Base-by-base conservation (phyloP, 106 monocot genomes). In the Hemerocallis citrina region DNA sequence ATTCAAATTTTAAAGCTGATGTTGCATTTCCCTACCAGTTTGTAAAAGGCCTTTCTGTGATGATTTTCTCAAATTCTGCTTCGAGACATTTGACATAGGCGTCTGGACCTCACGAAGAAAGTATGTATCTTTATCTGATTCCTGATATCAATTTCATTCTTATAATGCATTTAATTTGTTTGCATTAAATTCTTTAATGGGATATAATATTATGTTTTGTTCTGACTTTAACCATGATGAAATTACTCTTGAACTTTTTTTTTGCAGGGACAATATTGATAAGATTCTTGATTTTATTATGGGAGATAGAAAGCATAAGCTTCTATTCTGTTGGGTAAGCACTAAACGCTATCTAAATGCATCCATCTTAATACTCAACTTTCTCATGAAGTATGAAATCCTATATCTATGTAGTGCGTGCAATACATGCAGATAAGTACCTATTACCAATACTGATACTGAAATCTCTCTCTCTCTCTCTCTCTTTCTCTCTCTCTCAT, bases 321-420 rank as follows among this genome's bases (percentile, higher is more conserved):
- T 93, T 2, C 54, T 88, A 31, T 93, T 93, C 63, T 88, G 81
- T 75, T 93, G 93, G 93, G 93, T 87, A 75, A 73, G 74, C 65
- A 28, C 27, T n/a, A n/a, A n/a, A n/a, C n/a, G n/a, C 27, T 64
- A 35, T 40, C 34, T 16, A 34, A 66, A 37, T 20, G 36, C 35
- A 11, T 15, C 1, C 11, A 12, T 40, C 12, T 47, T 43, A 15
- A 19, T 7, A 23, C 7, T 57, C 38, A 24, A 43, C n/a, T 2
- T 24, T 45, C 29, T 28, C 6, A 20, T 45, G 19, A 31, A 20
- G 30, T 23, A n/a, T n/a, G n/a, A 0, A 58, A 49, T 24, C 33
- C 9, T 49, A 27, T 11, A n/a, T 50, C 1, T 24, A 12, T 27
- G 8, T 24, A 27, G 25, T 24, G 28, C 13, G 13, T 50, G 0